Base-by-base conservation (phyloP, 2,329 filamentous ascomycete species). In the Monosporascus sp. region DNA sequence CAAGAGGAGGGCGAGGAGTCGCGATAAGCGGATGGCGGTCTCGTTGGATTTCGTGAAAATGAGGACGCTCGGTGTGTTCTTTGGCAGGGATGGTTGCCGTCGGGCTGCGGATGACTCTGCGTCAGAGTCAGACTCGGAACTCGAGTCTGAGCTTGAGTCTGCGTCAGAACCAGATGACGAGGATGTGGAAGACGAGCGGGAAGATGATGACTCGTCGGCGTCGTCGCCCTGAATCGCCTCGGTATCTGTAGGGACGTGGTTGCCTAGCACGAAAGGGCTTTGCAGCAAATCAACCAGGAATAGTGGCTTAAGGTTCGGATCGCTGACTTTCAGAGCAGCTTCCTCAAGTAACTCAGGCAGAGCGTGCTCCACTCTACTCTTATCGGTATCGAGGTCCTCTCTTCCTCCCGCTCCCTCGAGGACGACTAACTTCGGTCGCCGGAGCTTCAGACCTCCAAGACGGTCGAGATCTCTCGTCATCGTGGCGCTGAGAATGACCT, bases 21-120 rank as follows among this genome's bases (percentile, higher is more conserved):
- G 87, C 1, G 88, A 85, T n/a, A 97, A 80, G 54, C 94, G 88
- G n/a, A 89, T 80, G 1, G 93, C 90, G 18, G 87, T 84, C 68
- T 96, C 91, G 67, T 93, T 96, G 53, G 89, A 95, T 62, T 90
- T 90, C 47, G 91, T 92, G 68, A 97, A 97, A 59, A 97, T 85
- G 37, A 97, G 78, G 11, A 87, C 83, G 3, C 74, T 74, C 31
- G 76, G 60, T 57, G 72, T 57, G 47, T 52, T 43, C 17, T 22
- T 46, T 14, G 31, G 31, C 5, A 14, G 31, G 31, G 31, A 35
- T 35, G 31, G 11, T 11, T 11, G 31, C 2, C 31, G 31, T 35
- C 31, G 31, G 11, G 11, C 5, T 35, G 3, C 9, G 31, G 31
- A 35, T 41, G 50, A 59, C 46, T 60, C 60, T 14, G 61, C 66